These are phyloP conservation scores for Yamadazyma sp. DNA, from an alignment of 805 yeast species.

Conservation along the genomic window DNA sequence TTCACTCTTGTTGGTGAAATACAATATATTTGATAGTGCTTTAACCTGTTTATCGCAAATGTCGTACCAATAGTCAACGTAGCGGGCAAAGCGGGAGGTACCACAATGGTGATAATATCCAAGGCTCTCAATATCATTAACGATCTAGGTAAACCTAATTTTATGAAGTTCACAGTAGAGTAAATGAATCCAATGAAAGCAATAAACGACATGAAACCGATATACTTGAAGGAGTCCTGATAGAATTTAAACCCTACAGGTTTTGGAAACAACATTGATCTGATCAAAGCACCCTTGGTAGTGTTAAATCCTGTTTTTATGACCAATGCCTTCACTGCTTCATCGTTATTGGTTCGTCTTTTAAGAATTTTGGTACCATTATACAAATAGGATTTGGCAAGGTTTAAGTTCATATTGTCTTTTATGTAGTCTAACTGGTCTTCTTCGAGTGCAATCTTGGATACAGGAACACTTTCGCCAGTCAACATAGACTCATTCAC, in stretches of 20 bases:
- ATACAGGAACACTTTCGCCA: conserved; percentile 96
- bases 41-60: conserved; percentile 79
- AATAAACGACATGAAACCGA: conserved; percentile 88
- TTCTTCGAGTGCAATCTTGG: conserved; percentile 67
- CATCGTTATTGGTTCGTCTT: conserved; percentile 69
- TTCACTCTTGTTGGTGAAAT: conserved; percentile 93
- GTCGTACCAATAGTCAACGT: conserved; percentile 95
- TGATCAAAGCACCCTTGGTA: conserved; percentile 87
- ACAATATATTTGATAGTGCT: conserved; percentile 68
- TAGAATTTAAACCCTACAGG: conserved; percentile 93
- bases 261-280: conserved; percentile 96
- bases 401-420: conserved; percentile 60
- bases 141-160: conserved; percentile 65
- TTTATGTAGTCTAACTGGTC: conserved; percentile 59
- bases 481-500: conserved; percentile 98
- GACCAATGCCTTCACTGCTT: conserved; percentile 83
- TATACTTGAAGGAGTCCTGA: conserved; percentile 90
- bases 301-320: conserved; percentile 91
- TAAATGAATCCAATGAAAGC: conserved; percentile 83
- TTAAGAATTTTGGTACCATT: conserved; percentile 89
- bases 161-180: conserved; percentile 79
- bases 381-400: conserved; percentile 76
- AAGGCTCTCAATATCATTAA: conserved; percentile 84
- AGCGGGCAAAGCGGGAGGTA: conserved; percentile 98
- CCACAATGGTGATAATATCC: conserved; percentile 93